These are phyloP conservation scores for Pyrenophora graminea DNA, from an alignment of 2,329 filamentous ascomycete species.

Conservation along the genomic window DNA sequence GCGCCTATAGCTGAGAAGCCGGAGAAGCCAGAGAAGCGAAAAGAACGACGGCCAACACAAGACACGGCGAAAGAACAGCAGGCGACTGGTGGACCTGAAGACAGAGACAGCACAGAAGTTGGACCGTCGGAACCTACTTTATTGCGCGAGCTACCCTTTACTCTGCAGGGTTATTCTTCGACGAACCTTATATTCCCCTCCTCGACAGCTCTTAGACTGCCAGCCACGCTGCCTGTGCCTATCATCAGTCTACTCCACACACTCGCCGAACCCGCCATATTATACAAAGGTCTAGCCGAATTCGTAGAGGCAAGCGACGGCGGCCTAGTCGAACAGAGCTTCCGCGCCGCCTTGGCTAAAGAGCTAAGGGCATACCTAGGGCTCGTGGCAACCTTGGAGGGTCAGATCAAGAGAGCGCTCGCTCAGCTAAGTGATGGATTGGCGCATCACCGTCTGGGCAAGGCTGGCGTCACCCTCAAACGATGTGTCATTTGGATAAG, in stretches of 20 bases:
- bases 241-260: constrained; percentile 86
- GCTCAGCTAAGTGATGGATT: constrained; percentile 70
- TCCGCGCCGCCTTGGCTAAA: constrained; percentile 80
- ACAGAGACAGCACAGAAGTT: constrained; percentile 20
- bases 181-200: constrained; percentile 78
- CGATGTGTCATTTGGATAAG: constrained; percentile 96
- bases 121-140: constrained; percentile 52
- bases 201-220: constrained; percentile 72
- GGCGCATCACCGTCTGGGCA: constrained; percentile 73
- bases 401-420: constrained; percentile 83
- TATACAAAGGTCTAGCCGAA: constrained; percentile 78
- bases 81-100: constrained; percentile 13
- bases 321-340: constrained; percentile 87
- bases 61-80: constrained; percentile 33
- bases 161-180: constrained; percentile 88
- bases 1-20: constrained; percentile 25
- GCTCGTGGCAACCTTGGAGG: constrained; percentile 88
- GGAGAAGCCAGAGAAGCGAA: constrained; percentile 33
- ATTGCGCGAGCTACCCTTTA: constrained; percentile 79
- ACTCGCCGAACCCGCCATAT: constrained; percentile 87
- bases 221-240: constrained; percentile 77
- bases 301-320: constrained; percentile 83
- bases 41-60: constrained; percentile 28
- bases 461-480: constrained; percentile 90
- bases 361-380: constrained; percentile 90